These are phyloP conservation scores for Oryza longistaminata DNA, from an alignment of 176 grass and related monocot species.

Conservation along the genomic window DNA sequence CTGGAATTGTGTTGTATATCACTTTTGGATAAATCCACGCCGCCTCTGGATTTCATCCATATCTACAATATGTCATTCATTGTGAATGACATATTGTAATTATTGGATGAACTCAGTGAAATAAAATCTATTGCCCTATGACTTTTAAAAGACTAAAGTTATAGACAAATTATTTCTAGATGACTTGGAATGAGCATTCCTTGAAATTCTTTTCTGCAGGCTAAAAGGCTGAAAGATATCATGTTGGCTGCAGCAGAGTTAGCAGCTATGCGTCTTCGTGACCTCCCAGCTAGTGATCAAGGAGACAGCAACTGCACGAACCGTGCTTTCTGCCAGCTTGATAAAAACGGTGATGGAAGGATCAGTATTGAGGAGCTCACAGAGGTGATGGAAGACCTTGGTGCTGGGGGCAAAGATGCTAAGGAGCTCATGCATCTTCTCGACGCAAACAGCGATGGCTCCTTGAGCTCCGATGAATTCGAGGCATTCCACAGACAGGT, in stretches of 20 bases:
- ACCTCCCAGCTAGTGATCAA: conserved; percentile 50
- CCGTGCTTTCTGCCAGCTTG: conserved; percentile 62
- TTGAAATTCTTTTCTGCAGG: conserved; percentile 44
- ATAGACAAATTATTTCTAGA: not conserved
- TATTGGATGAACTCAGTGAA: not conserved
- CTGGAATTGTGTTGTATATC: not conserved
- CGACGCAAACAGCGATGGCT: conserved; percentile 85
- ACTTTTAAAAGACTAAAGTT: not conserved
- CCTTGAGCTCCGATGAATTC: conserved; percentile 91
- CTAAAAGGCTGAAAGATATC: conserved; percentile 67
- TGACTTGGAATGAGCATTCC: conserved; percentile 24
- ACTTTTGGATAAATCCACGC: not conserved
- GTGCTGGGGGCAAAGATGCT: conserved; percentile 74
- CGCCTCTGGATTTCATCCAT: not conserved
- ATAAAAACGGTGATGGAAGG: conserved; percentile 84
- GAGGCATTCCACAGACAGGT: conserved; percentile 92
- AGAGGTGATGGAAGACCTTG: conserved; percentile 90
- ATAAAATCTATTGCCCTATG: not conserved
- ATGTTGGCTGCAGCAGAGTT: conserved; percentile 88
- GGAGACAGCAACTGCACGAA: conserved; percentile 50
- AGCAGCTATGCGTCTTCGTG: conserved; percentile 77
- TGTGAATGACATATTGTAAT: not conserved
- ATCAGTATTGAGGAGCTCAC: conserved; percentile 96
- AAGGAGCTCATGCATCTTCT: conserved; percentile 83
- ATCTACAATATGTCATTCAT: not conserved